Base-by-base conservation (phyloP, 1,284 basidiomycete species). In the Cerrena zonata region DNA sequence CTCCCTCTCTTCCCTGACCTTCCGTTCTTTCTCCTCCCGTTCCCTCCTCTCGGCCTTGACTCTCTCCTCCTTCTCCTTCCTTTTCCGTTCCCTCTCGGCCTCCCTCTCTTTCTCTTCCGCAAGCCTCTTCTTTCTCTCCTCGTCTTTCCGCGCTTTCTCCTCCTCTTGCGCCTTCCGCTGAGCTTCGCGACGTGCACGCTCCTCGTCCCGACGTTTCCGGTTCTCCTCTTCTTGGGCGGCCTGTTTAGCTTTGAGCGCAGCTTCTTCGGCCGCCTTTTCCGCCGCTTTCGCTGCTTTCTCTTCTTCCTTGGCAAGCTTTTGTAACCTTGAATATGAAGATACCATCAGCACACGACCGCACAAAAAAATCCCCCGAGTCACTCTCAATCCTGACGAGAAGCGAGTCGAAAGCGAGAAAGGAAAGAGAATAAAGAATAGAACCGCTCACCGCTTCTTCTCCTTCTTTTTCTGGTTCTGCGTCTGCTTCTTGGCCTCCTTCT, bases 401-500 rank as follows among this genome's bases (percentile, higher is more conserved):
- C 41, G 47, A 27, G 38, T 15, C 47, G 25, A 48, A 22, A 21
- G 37, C 7, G 19, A 7, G 10, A 36, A 36, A 36, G 11, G 34
- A 19, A 15, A 40, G 10, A 5, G 39, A 22, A 22, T 19, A 40
- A 40, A 7, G 39, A 40, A 19, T 19, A 40, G 7, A 22, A 40
- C 13, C 1, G 64, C 79, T 26, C 58, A 91, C 89, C 76, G 84
- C 76, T 90, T 91, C 84, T 95, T 95, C 68, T 95, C 94, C 77
- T 98, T 98, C 82, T 98, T 98, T 78, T 93, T 94, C 80, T 97
- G 91, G 69, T 94, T 94, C 71, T 96, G 92, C 58, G 84, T 91
- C 67, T 90, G 86, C 72, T 94, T 94, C 79, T 96, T 95, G 53
- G 87, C 90, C 72, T 97, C 94, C 58, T 82, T 80, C 61, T 84